phyloP scores from a whole-genome alignment of 1,284 basidiomycete genomes.

The Pseudozyma tsukubaensis region DNA sequence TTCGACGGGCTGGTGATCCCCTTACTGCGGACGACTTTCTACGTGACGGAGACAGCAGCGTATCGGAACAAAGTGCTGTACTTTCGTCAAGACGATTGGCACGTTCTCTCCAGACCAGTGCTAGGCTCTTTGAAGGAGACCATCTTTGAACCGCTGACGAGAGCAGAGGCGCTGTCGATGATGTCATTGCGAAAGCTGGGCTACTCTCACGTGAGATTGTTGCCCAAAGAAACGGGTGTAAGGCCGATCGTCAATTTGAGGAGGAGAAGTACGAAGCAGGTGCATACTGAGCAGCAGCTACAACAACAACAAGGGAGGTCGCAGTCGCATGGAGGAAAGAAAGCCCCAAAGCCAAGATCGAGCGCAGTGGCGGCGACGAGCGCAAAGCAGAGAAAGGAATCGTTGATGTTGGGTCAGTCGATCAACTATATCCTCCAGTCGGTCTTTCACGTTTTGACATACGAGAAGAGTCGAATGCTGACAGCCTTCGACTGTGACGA shows the following conservation, averaged over 20 bases:
- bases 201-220: constrained; percentile 84
- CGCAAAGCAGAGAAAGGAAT: constrained; percentile 28
- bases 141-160: constrained; percentile 50
- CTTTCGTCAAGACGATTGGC: constrained; percentile 95
- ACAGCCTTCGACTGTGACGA: background rate
- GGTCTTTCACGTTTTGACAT: constrained; percentile 70
- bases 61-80: constrained; percentile 89
- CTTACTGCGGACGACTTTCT: constrained; percentile 89
- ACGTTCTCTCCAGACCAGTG: constrained; percentile 80
- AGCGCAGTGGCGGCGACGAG: background rate
- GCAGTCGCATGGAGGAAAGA: background rate
- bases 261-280: constrained; percentile 71
- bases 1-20: constrained; percentile 86
- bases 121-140: constrained; percentile 77
- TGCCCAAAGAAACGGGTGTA: constrained; percentile 94
- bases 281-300: constrained; percentile 17
- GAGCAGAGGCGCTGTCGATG: constrained; percentile 65
- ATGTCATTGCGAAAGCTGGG: constrained; percentile 72
- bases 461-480: constrained; percentile 44
- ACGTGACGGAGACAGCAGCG: constrained; percentile 89
- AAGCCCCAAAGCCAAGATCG: background rate
- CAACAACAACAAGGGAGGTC: too few relatives aligned
- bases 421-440: constrained; percentile 87
- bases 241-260: constrained; percentile 93
- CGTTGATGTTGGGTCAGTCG: constrained; percentile 71